A percentile compares a stretch with the other conserved stretches of the same genome.
Evolutionary conservation across 371 early-diverging fungal genomes (phyloP).

Genomic region (Mortierella sp.): DNA sequence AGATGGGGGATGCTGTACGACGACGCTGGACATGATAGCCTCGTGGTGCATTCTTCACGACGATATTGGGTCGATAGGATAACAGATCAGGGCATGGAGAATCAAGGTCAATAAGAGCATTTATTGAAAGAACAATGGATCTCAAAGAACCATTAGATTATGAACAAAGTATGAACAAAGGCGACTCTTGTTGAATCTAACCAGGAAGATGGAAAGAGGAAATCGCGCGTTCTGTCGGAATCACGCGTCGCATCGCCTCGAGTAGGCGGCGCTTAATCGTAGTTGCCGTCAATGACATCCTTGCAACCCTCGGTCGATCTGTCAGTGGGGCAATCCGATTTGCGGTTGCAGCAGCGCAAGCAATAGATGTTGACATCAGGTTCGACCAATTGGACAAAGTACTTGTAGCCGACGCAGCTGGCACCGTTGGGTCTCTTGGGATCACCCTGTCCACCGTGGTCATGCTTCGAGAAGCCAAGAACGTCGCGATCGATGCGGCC

Average conservation of each 20-base stretch:
- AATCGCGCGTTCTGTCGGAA: not conserved
- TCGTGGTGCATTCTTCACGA: too few species aligned
- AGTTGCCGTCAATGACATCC: slow-evolving; percentile 63
- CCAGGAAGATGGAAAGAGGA: not conserved
- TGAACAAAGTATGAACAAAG: too few species aligned
- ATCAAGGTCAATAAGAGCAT: too few species aligned
- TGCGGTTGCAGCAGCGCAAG: slow-evolving; percentile 62
- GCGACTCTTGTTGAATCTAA: not conserved
- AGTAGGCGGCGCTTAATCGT: slow-evolving; percentile 9
- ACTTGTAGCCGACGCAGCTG: slow-evolving; percentile 43
- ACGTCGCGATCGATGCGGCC: too few species aligned
- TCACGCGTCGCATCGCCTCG: not conserved
- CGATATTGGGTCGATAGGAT: too few species aligned
- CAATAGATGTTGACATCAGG: slow-evolving; percentile 53
- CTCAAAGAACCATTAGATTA: too few species aligned
- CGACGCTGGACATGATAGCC: too few species aligned
- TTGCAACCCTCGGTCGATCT: slow-evolving; percentile 62
- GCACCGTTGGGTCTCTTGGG: slow-evolving; percentile 33
- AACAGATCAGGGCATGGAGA: too few species aligned
- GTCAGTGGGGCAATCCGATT: slow-evolving; percentile 58
- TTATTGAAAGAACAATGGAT: too few species aligned
- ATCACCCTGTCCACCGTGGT: slow-evolving; percentile 56
- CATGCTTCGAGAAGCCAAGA: too few species aligned
- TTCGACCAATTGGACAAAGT: slow-evolving; percentile 57
- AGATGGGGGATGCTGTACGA: too few species aligned